These are phyloP conservation scores for Xerocomus minutiporus DNA, from an alignment of 1,284 basidiomycete species.

Conservation along the genomic window DNA sequence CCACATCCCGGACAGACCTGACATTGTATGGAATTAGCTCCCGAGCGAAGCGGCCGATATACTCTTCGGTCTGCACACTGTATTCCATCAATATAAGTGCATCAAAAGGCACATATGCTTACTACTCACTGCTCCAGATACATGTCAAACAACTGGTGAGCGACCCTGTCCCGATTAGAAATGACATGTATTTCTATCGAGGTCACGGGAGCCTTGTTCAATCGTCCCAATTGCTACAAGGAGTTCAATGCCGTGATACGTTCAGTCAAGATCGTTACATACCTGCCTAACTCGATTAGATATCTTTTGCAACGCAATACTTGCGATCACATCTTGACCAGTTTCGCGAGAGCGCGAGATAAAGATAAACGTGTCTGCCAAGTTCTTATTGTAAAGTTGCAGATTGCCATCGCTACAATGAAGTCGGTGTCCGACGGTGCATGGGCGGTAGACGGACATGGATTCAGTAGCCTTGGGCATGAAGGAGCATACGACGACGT, in stretches of 20 bases:
- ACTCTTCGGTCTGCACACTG: constrained; percentile 56
- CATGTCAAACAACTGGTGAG: constrained; percentile 61
- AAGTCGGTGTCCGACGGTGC: constrained; percentile 49
- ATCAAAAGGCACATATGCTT: not conserved
- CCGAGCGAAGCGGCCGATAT: constrained; percentile 46
- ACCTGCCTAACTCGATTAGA: constrained; percentile 50
- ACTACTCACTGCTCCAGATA: constrained; percentile 59
- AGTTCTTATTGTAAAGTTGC: constrained; percentile 53
- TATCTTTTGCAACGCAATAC: constrained; percentile 60
- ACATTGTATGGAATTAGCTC: constrained; percentile 40
- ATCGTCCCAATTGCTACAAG: constrained; percentile 53
- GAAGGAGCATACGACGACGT: constrained; percentile 60
- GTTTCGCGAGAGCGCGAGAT: constrained; percentile 45
- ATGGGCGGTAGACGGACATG: constrained; percentile 47
- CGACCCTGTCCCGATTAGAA: constrained; percentile 59
- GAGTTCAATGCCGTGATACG: not conserved
- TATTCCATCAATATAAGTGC: not conserved
- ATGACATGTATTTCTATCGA: constrained; percentile 62
- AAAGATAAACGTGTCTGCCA: constrained; percentile 55
- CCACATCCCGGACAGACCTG: constrained; percentile 36
- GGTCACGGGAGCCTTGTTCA: constrained; percentile 47
- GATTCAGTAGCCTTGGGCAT: constrained; percentile 48
- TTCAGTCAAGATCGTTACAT: constrained; percentile 4
- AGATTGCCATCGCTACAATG: constrained; percentile 50
- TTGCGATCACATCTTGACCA: constrained; percentile 46